Percentiles rank a stretch among this genome's conserved stretches.
These are phyloP conservation scores for Tricholoma matsutake DNA, from an alignment of 768 basidiomycete species.

Conservation along the genomic window DNA sequence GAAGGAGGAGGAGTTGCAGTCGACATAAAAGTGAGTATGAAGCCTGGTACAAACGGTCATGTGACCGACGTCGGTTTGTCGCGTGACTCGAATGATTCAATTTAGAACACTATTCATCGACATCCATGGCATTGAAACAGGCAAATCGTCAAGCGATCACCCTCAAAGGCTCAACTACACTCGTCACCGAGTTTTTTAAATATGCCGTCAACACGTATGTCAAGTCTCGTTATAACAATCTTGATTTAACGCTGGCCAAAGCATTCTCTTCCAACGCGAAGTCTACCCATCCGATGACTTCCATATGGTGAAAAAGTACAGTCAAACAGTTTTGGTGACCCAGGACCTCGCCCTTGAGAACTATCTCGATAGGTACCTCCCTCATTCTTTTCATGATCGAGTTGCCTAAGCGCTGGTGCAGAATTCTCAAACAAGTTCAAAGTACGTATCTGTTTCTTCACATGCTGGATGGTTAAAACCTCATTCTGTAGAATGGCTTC, in stretches of 20 bases:
- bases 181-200: constrained; percentile 99
- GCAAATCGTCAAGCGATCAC: constrained; percentile 77
- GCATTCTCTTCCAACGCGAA: constrained; percentile 94
- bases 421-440: constrained; percentile 89
- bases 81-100: not conserved
- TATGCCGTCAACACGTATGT: constrained; percentile 96
- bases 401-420: constrained; percentile 26
- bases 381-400: constrained; percentile 5
- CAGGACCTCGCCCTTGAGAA: constrained; percentile 91
- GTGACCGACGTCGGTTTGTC: constrained; percentile 27
- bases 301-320: constrained; percentile 99
- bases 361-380: constrained; percentile 75
- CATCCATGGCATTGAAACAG: constrained; percentile 43
- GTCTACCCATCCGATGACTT: constrained; percentile 99
- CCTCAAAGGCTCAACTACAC: constrained; percentile 89
- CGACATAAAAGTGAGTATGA: constrained; percentile 15
- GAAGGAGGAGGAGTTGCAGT: constrained; percentile 45
- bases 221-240: not conserved
- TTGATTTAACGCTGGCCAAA: constrained; percentile 29
- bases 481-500: constrained; percentile 75
- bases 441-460: constrained; percentile 48
- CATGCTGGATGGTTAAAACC: not conserved
- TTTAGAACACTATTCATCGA: constrained; percentile 14
- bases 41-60: constrained; percentile 11
- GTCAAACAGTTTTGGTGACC: constrained; percentile 91